A percentile compares a stretch with the other conserved stretches of the same genome.
Evolutionary conservation across 2,329 filamentous ascomycete genomes (phyloP).

Genomic region (Alternaria metachromatica): DNA sequence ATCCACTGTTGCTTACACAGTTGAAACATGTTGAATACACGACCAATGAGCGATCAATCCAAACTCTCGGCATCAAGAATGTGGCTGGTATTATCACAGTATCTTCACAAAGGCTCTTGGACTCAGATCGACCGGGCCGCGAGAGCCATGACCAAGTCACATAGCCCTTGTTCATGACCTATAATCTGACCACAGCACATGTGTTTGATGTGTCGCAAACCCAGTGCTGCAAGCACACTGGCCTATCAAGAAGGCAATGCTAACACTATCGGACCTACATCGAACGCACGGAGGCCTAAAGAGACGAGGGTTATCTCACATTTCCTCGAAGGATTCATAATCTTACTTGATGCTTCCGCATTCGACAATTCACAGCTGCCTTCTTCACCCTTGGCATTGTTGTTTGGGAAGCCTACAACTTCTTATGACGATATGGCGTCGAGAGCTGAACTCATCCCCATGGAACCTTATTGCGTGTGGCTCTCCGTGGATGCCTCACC

Average conservation of each 20-base stretch:
- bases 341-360: slow-evolving; percentile 18
- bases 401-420: slow-evolving; percentile 1
- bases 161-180: slow-evolving; percentile 14
- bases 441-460: slow-evolving; percentile 12
- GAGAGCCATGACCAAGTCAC: slow-evolving; percentile 16
- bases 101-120: slow-evolving; percentile 7
- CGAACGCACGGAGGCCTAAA: background rate
- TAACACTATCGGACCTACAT: background rate
- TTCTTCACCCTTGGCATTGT: slow-evolving; percentile 3
- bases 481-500: background rate
- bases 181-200: slow-evolving; percentile 21
- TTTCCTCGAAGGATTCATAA: background rate
- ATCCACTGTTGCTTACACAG: slow-evolving; percentile 12
- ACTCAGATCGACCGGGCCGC: slow-evolving; percentile 28
- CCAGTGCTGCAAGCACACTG: slow-evolving; percentile 11
- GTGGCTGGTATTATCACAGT: slow-evolving; percentile 12
- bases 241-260: slow-evolving; percentile 6
- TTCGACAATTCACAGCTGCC: slow-evolving; percentile 13
- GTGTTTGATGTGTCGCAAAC: slow-evolving; percentile 18
- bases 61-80: slow-evolving; percentile 8
- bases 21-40: background rate
- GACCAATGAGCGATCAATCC: slow-evolving; percentile 19
- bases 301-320: slow-evolving; percentile 16
- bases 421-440: slow-evolving; percentile 29
- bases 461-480: slow-evolving; percentile 4